These are phyloP conservation scores for Pholiota microspora DNA, from an alignment of 768 basidiomycete genomes.

Conservation along the genomic window DNA sequence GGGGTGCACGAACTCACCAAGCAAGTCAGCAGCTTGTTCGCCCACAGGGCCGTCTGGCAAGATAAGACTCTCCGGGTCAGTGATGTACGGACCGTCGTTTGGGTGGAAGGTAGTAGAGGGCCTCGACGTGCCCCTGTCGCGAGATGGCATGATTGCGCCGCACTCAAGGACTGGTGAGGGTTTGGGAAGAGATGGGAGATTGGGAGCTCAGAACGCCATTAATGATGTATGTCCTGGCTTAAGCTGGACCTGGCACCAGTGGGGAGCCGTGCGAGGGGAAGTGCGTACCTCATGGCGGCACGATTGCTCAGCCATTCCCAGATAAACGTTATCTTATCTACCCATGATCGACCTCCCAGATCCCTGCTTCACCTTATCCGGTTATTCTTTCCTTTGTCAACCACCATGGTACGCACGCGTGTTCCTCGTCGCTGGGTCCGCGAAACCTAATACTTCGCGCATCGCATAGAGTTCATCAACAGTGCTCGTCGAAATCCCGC, in stretches of 20 bases:
- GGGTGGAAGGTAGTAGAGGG: neutral
- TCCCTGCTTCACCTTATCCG: no score
- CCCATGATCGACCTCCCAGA: conserved; percentile 7
- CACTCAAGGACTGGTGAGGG: neutral
- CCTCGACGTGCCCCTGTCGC: neutral
- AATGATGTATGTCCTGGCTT: neutral
- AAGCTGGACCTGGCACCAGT: neutral
- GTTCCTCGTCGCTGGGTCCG: conserved; percentile 11
- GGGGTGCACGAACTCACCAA: conserved; percentile 43
- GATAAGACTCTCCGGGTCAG: conserved; percentile 34
- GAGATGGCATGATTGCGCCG: neutral
- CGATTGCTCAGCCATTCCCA: neutral
- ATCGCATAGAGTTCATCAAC: conserved; percentile 53
- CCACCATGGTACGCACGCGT: conserved; percentile 33
- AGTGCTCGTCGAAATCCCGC: conserved; percentile 72
- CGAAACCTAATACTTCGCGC: conserved; percentile 4
- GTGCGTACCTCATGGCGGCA: neutral
- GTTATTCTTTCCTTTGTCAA: conserved; percentile 10
- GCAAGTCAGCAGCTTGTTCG: conserved; percentile 44
- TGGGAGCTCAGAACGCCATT: neutral
- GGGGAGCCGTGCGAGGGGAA: neutral
- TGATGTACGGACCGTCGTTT: conserved; percentile 21
- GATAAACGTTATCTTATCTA: conserved; percentile 25
- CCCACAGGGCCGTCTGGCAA: conserved; percentile 44
- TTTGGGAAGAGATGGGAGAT: neutral